Conservation (phyloP, 345 rosid species). For the Iberis pinnata region DNA sequence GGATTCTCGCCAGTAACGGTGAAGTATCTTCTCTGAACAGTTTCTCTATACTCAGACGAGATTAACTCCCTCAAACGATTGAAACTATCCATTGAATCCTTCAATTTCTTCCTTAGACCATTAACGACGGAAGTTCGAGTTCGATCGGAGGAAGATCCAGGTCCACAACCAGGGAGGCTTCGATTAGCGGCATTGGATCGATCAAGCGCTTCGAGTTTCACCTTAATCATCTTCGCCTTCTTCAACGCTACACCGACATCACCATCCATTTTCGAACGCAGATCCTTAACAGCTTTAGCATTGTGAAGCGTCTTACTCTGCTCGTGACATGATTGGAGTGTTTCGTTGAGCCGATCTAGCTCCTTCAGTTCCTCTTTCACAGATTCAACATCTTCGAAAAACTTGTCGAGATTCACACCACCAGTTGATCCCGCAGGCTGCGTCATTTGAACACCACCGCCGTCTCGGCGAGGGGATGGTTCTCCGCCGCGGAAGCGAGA, state of each 20-base stretch:
- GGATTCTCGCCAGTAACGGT: conserved; percentile 96
- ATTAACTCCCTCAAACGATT: conserved; percentile 58
- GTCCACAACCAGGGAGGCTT: conserved; percentile 70
- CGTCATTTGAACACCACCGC: conserved; percentile 26
- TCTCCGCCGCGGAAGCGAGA: conserved; percentile 41
- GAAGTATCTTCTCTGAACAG: conserved; percentile 84
- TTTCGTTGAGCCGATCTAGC: conserved; percentile 52
- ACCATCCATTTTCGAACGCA: conserved; percentile 71
- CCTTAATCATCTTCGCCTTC: conserved; percentile 77
- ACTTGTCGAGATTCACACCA: conserved; percentile 71
- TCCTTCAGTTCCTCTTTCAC: conserved; percentile 69
- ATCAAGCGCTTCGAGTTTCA: conserved; percentile 75
- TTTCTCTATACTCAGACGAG: conserved; percentile 75
- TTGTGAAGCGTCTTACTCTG: conserved; percentile 82
- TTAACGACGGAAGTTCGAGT: conserved; percentile 74
- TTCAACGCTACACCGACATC: conserved; percentile 71
- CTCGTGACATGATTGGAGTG: conserved; percentile 70
- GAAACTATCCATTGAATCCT: conserved; percentile 84
- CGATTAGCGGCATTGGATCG: conserved; percentile 80
- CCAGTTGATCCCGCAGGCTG: conserved; percentile 31
- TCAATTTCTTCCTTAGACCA: conserved; percentile 87
- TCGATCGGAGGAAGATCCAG: conserved; percentile 87
- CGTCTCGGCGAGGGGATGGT: conserved; percentile 38
- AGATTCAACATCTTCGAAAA: conserved; percentile 80
- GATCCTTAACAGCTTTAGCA: conserved; percentile 65